Conservation (phyloP, 1,284 basidiomycete species). For the Ustilago shanxiensis region DNA sequence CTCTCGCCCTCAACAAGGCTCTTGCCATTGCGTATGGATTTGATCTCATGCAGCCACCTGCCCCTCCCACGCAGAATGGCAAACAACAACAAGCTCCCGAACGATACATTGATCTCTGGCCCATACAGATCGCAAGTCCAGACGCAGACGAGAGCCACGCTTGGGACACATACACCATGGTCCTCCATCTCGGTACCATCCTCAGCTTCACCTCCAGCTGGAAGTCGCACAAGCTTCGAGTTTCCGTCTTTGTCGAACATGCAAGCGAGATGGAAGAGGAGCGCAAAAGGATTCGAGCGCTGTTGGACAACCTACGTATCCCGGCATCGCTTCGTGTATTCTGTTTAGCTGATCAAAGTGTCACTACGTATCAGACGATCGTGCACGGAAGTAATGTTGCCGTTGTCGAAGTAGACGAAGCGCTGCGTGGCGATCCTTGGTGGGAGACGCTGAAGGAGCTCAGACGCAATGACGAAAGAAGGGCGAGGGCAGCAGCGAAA, state of each 20-base stretch:
- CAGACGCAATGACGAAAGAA: slow-evolving; percentile 59
- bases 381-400: slow-evolving; percentile 59
- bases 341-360: slow-evolving; percentile 56
- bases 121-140: slow-evolving; percentile 66
- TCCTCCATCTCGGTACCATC: slow-evolving; percentile 69
- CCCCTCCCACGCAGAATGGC: slow-evolving; percentile 22
- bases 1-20: slow-evolving; percentile 69
- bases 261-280: slow-evolving; percentile 62
- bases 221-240: slow-evolving; percentile 67
- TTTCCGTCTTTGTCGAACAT: slow-evolving; percentile 69
- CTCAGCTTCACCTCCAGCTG: slow-evolving; percentile 67
- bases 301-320: slow-evolving; percentile 68
- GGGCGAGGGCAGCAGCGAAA: slow-evolving; percentile 51
- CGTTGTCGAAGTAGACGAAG: slow-evolving; percentile 46
- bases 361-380: slow-evolving; percentile 65
- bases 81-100: slow-evolving; percentile 27
- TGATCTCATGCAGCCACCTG: slow-evolving; percentile 59
- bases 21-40: slow-evolving; percentile 68
- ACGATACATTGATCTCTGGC: slow-evolving; percentile 68
- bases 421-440: slow-evolving; percentile 66
- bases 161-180: slow-evolving; percentile 70
- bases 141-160: slow-evolving; percentile 59
- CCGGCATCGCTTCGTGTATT: slow-evolving; percentile 68
- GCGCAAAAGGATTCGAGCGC: slow-evolving; percentile 58
- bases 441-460: slow-evolving; percentile 65